These are phyloP conservation scores for Podaxis sp. DNA, from an alignment of 768 basidiomycete species.

Conservation along the genomic window DNA sequence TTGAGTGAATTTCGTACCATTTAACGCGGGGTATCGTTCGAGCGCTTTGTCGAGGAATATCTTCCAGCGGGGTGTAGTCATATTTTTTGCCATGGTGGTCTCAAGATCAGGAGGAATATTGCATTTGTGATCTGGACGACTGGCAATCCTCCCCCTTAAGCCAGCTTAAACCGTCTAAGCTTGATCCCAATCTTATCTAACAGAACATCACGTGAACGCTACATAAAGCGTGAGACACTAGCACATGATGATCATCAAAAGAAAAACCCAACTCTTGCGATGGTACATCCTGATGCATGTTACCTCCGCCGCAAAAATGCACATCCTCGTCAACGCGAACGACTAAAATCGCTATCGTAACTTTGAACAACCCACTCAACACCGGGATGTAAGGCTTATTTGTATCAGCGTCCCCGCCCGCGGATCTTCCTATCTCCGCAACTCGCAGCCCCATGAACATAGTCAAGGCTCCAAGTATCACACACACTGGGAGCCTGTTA, in stretches of 20 bases:
- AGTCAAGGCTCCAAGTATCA: slow-evolving; percentile 60
- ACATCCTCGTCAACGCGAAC: background rate
- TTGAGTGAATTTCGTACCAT: background rate
- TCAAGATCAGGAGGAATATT: background rate
- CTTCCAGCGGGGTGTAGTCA: slow-evolving; percentile 10
- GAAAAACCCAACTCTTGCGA: background rate
- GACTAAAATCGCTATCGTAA: background rate
- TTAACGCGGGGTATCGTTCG: slow-evolving; percentile 7
- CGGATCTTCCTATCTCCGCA: background rate
- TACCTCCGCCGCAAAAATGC: background rate
- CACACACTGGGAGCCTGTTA: slow-evolving; percentile 59
- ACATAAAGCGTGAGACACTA: background rate
- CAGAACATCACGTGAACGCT: background rate
- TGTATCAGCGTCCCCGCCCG: too few relatives aligned
- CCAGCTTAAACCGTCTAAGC: background rate
- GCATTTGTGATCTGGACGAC: background rate
- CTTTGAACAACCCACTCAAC: too few relatives aligned
- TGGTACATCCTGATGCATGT: background rate
- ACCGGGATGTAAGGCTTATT: too few relatives aligned
- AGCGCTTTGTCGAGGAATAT: slow-evolving; percentile 9
- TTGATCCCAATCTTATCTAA: background rate
- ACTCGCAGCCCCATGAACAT: slow-evolving; percentile 41
- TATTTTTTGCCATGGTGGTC: background rate
- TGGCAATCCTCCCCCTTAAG: background rate
- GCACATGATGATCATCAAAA: background rate